Base-by-base conservation (phyloP, 2,329 filamentous ascomycete species). In the Penicillium fuscoglaucum region DNA sequence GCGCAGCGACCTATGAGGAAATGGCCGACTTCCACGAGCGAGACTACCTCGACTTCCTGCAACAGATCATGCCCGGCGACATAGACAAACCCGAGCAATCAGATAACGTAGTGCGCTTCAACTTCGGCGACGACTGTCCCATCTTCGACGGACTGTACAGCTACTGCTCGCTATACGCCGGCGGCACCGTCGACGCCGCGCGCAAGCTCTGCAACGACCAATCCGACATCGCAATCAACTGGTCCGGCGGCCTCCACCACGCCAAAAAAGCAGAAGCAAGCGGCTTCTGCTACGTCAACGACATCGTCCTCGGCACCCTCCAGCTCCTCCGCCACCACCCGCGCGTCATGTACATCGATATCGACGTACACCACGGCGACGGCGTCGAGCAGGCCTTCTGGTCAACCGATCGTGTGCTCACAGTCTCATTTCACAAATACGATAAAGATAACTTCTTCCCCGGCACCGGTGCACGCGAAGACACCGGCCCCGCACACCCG, bases 241-340 rank as follows among this genome's bases (percentile, higher is more conserved):
- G 95, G 95, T 95, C 92, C 19, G 95, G 95, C 37, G 95, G 95
- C 12, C 84, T 99, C 31, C 95, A 99, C 75, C 95, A 99, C 71
- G 95, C 95, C 46, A 97, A 98, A 76, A 95, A 93, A 72, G 86
- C 89, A 53, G 92, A 96, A 76, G 93, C 95, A 0, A 93, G 90
- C 15, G 95, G 95, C 0, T 99, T 99, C 76, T 99, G 95, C 79
- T 99, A 99, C 78, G 92, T 98, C 78, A 99, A 99, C 75, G 95
- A 99, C 76, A 98, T 98, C 68, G 95, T 98, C 58, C 84, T 99
- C 47, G 91, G 90, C 37, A 95, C 97, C 67, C 83, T 98, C 39
- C 90, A 97, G 73, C 84, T 99, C 10, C 82, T 98, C 17, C 88
- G 90, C 31, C 84, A 88, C 70, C 86, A 93, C 67, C 87, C 91